Evolutionary conservation across 2,329 filamentous ascomycete genomes (phyloP).

Genomic region (Escovopsis weberi): DNA sequence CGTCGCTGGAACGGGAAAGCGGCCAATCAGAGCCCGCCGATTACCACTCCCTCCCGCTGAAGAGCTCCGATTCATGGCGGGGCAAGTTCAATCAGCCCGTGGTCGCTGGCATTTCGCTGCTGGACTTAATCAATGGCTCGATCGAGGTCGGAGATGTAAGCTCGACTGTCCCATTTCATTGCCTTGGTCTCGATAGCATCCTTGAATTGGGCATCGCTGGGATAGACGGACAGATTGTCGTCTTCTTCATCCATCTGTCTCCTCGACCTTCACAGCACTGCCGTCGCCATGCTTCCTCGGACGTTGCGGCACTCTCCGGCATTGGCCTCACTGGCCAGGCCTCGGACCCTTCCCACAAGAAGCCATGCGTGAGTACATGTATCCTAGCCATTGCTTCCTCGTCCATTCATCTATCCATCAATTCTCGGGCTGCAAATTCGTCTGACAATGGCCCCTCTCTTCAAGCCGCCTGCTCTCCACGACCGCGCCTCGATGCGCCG

Average conservation of each 20-base stretch:
- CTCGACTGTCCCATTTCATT: too few species aligned
- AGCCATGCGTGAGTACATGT: conserved; percentile 6
- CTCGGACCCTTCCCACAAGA: conserved; percentile 5
- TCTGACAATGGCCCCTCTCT: background rate
- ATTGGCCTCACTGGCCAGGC: conserved; percentile 7
- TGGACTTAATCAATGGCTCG: too few species aligned
- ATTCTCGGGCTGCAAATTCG: background rate
- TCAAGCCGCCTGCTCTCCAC: conserved; percentile 35
- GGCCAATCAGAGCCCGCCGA: too few species aligned
- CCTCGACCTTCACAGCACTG: background rate
- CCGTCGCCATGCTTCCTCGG: conserved; percentile 7
- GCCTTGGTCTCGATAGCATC: too few species aligned
- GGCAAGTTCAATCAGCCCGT: too few species aligned
- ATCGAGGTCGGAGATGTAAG: too few species aligned
- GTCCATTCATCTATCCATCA: too few species aligned
- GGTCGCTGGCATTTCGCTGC: too few species aligned
- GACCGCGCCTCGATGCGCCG: conserved; percentile 31
- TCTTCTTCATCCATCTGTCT: background rate
- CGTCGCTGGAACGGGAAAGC: too few species aligned
- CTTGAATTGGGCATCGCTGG: too few species aligned
- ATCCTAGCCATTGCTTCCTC: background rate
- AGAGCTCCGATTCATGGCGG: too few species aligned
- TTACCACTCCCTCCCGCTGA: too few species aligned
- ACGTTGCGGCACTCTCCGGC: conserved; percentile 7
- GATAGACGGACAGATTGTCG: background rate